Conservation (phyloP, 2,329 filamentous ascomycete genomes). For the Stenocarpella maydis region DNA sequence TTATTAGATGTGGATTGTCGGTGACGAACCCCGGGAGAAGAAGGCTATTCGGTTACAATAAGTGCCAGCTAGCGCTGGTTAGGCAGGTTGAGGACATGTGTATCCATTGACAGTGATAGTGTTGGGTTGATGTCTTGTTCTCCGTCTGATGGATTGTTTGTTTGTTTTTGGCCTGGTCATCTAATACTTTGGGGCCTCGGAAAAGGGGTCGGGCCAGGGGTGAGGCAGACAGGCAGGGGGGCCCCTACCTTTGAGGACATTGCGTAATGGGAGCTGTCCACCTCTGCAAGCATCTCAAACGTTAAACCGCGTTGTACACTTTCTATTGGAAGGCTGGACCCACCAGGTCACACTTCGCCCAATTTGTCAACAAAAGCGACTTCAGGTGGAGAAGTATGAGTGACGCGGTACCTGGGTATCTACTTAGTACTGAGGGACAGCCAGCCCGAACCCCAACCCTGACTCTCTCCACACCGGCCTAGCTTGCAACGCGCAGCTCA, state of each 20-base stretch:
- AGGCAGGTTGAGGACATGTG: not conserved
- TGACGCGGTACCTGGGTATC: no score
- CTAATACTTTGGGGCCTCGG: not conserved
- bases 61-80: not conserved
- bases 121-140: not conserved
- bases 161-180: no score
- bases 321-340: no score
- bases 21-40: no score
- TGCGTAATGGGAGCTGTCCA: slow-evolving; percentile 1
- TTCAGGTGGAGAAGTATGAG: no score
- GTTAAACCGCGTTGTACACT: no score
- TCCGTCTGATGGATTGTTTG: no score
- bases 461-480: no score
- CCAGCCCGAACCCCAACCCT: not conserved
- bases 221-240: slow-evolving; percentile 3
- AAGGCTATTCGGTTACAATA: not conserved
- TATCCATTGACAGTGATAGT: not conserved
- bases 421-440: not conserved
- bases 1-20: not conserved
- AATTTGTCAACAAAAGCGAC: no score
- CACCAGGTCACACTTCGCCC: no score
- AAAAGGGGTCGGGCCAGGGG: slow-evolving; percentile 15
- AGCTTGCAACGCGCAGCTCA: not conserved
- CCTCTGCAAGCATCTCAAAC: not conserved
- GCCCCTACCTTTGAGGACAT: not conserved